Evolutionary conservation across 139 green algal species (phyloP).

Genomic region (Tetraselmis striata): DNA sequence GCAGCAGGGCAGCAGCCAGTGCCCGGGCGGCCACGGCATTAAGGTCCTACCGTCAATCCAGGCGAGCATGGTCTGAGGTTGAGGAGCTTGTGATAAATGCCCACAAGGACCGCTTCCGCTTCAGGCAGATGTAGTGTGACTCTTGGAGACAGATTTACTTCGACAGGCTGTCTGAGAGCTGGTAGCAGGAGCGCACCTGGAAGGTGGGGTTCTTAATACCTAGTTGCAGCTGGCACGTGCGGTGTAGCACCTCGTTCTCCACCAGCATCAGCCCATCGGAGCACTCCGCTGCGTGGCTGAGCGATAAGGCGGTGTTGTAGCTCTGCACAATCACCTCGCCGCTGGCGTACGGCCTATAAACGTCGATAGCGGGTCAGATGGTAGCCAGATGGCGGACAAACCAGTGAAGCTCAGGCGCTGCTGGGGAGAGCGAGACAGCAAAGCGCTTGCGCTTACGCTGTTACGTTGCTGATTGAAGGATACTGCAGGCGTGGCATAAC

Average conservation of each 20-base stretch:
- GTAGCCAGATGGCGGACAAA: too few relatives aligned
- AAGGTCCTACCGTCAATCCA: constrained; percentile 48
- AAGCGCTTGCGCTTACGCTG: not conserved
- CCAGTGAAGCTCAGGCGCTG: too few relatives aligned
- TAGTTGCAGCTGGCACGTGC: constrained; percentile 32
- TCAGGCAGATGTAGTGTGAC: not conserved
- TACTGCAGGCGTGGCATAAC: too few relatives aligned
- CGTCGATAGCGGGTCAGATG: too few relatives aligned
- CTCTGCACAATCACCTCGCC: constrained; percentile 74
- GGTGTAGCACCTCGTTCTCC: constrained; percentile 29
- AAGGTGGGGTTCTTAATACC: constrained; percentile 52
- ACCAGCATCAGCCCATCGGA: constrained; percentile 61
- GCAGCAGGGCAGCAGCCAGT: constrained; percentile 47
- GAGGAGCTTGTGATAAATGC: too few relatives aligned
- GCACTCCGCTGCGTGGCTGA: constrained; percentile 45
- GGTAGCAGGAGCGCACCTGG: not conserved
- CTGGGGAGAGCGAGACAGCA: not conserved
- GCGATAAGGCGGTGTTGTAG: constrained; percentile 78
- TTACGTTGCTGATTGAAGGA: too few relatives aligned
- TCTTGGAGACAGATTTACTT: not conserved
- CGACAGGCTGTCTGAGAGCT: not conserved
- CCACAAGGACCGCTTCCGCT: too few relatives aligned
- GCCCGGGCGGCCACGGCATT: constrained; percentile 57
- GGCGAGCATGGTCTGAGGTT: too few relatives aligned
- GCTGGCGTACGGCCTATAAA: constrained; percentile 50